Evolutionary conservation across 805 yeast genomes (phyloP).

Genomic region (Cyberlindnera euphorbiae): DNA sequence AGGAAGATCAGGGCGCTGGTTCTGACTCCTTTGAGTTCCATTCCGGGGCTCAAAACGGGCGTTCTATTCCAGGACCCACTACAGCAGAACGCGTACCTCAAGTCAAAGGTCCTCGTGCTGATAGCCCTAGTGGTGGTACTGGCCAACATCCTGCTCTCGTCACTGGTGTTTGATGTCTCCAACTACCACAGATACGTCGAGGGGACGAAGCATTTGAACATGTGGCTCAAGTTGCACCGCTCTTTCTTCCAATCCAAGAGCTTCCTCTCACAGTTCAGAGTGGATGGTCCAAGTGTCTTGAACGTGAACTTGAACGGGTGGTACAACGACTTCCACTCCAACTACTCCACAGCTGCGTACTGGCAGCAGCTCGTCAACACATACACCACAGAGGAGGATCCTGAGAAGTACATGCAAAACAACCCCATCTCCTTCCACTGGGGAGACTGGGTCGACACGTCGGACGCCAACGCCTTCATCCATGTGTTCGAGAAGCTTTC

Average conservation of each 20-base stretch:
- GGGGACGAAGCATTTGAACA: constrained; percentile 15
- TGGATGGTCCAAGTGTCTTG: constrained; percentile 2
- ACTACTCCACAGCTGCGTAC: constrained; percentile 19
- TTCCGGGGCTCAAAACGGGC: too few relatives aligned
- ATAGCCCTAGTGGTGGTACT: constrained; percentile 19
- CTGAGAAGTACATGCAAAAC: constrained; percentile 12
- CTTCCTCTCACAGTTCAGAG: constrained; percentile 20
- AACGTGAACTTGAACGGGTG: constrained; percentile 7
- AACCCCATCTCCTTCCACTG: constrained; percentile 26
- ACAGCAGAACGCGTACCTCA: constrained; percentile 17
- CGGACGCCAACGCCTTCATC: constrained; percentile 25
- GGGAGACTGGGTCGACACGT: constrained; percentile 31
- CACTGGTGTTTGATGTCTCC: constrained; percentile 15
- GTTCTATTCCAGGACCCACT: constrained; percentile 5
- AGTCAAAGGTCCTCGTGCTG: constrained; percentile 21
- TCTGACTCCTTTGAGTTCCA: too few relatives aligned
- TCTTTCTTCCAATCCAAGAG: constrained; percentile 18
- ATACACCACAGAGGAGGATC: constrained; percentile 12
- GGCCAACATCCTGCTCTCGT: constrained; percentile 20
- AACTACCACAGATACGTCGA: constrained; percentile 21
- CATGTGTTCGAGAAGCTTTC: constrained; percentile 23
- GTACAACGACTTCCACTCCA: constrained; percentile 13
- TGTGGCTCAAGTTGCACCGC: constrained; percentile 17
- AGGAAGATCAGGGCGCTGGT: too few relatives aligned
- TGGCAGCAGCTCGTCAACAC: constrained; percentile 8